phyloP scores from a whole-genome alignment of 2,329 filamentous ascomycete species.

The Neonectria hederae region DNA sequence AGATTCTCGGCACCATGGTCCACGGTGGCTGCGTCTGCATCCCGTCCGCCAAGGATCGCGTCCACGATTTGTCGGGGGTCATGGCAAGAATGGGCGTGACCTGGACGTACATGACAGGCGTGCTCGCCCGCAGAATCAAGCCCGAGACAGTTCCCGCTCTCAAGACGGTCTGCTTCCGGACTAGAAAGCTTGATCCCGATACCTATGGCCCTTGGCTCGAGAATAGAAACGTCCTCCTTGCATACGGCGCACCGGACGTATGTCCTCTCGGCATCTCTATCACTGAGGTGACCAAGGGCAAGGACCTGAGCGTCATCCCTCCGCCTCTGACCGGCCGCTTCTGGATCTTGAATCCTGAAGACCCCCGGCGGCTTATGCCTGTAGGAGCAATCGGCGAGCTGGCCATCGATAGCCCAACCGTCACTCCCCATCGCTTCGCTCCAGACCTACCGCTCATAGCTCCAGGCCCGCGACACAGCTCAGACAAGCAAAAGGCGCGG shows the following conservation, averaged over 20 bases:
- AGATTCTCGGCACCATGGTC: constrained; percentile 62
- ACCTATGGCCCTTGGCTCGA: constrained; percentile 58
- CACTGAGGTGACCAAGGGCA: constrained; percentile 51
- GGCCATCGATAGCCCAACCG: constrained; percentile 62
- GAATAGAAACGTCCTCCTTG: constrained; percentile 57
- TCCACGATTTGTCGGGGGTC: constrained; percentile 59
- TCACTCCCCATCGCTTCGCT: constrained; percentile 49
- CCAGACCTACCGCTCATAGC: constrained; percentile 44
- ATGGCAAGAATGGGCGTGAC: constrained; percentile 62
- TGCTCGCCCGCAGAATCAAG: constrained; percentile 60
- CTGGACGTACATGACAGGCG: constrained; percentile 66
- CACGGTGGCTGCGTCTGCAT: constrained; percentile 69
- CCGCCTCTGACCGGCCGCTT: constrained; percentile 60
- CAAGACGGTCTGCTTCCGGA: constrained; percentile 57
- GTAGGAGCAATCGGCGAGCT: constrained; percentile 67
- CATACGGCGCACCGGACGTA: constrained; percentile 61
- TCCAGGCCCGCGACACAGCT: constrained; percentile 27
- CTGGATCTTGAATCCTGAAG: constrained; percentile 63
- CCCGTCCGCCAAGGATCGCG: constrained; percentile 59
- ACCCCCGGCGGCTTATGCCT: constrained; percentile 60
- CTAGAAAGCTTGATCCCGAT: constrained; percentile 60
- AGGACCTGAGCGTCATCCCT: constrained; percentile 54
- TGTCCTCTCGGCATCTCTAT: constrained; percentile 63
- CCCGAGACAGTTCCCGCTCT: constrained; percentile 50
- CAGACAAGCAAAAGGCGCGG: constrained; percentile 44